Percentiles rank a stretch among this genome's conserved stretches.
phyloP scores from a whole-genome alignment of 495 filamentous ascomycete genomes.

The Pyrenula aspistea region DNA sequence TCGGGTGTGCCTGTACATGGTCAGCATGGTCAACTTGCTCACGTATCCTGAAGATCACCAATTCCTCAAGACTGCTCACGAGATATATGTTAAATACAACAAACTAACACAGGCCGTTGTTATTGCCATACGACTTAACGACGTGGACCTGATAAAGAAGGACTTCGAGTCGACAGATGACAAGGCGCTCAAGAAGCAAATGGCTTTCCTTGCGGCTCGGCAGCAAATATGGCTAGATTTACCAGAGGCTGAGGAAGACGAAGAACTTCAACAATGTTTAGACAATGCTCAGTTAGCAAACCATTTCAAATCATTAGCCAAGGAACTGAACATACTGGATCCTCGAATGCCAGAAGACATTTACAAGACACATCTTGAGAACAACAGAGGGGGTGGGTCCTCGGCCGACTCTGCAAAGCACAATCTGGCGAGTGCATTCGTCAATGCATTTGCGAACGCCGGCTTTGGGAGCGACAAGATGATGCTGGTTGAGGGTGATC shows the following conservation, averaged over 20 bases:
- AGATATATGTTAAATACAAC: conserved; percentile 84
- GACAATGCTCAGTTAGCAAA: conserved; percentile 80
- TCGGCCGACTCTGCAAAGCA: conserved; percentile 92
- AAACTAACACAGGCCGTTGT: conserved; percentile 87
- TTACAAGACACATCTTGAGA: conserved; percentile 98
- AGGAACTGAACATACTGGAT: conserved; percentile 93
- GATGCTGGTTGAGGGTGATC: conserved; percentile 73
- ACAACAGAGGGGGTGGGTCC: conserved; percentile 79
- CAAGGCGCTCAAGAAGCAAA: conserved; percentile 75
- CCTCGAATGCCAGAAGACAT: conserved; percentile 97
- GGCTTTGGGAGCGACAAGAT: conserved; percentile 94
- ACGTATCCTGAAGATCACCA: conserved; percentile 94
- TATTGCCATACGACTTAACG: conserved; percentile 86
- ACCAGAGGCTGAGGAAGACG: conserved; percentile 50
- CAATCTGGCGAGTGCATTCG: conserved; percentile 91
- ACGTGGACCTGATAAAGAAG: conserved; percentile 62
- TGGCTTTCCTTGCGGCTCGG: conserved; percentile 84
- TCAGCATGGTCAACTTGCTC: conserved; percentile 95
- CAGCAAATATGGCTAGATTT: conserved; percentile 80
- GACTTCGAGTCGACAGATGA: conserved; percentile 75
- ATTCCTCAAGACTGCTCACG: conserved; percentile 82
- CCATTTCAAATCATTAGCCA: conserved; percentile 85
- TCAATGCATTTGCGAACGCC: conserved; percentile 93
- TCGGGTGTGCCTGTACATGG: conserved; percentile 93
- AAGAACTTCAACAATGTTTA: conserved; percentile 66